Evolutionary conservation across 2,329 filamentous ascomycete genomes (phyloP).

Genomic region (Alternaria sp.): DNA sequence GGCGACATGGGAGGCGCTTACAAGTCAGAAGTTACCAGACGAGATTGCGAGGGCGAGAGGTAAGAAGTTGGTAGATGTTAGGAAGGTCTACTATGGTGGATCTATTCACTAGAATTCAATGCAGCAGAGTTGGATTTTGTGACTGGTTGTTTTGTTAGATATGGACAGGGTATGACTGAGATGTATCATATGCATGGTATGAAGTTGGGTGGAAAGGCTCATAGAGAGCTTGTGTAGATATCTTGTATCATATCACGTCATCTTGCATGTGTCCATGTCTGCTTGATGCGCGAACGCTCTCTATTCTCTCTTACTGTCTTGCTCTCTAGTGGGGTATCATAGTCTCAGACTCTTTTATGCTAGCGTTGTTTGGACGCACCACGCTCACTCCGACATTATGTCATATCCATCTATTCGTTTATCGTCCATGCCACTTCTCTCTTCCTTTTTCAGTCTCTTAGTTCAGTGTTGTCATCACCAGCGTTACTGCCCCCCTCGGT

Average conservation of each 20-base stretch:
- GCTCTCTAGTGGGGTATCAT: constrained; percentile 8
- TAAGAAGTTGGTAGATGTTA: constrained; percentile 93
- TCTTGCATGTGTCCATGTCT: not conserved
- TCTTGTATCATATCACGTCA: constrained; percentile 7
- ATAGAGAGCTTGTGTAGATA: constrained; percentile 6
- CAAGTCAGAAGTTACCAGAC: constrained; percentile 85
- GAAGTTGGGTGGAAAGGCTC: not conserved
- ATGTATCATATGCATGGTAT: constrained; percentile 22
- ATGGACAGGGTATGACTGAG: not conserved
- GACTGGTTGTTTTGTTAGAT: not conserved
- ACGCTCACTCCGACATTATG: not conserved
- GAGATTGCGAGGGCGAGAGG: constrained; percentile 87
- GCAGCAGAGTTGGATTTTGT: not conserved
- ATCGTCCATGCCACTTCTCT: not conserved
- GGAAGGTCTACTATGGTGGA: constrained; percentile 96
- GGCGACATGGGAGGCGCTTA: constrained; percentile 83
- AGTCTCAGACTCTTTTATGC: not conserved
- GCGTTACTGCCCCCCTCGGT: constrained; percentile 18
- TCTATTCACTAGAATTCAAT: constrained; percentile 46
- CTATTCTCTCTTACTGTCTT: not conserved
- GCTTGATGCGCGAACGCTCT: not conserved
- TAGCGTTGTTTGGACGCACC: not conserved
- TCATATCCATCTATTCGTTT: not conserved
- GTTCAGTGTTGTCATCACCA: not conserved
- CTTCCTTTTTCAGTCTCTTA: not conserved